These are phyloP conservation scores for Myxozyma mucilagina DNA, from an alignment of 805 yeast genomes.

Conservation along the genomic window DNA sequence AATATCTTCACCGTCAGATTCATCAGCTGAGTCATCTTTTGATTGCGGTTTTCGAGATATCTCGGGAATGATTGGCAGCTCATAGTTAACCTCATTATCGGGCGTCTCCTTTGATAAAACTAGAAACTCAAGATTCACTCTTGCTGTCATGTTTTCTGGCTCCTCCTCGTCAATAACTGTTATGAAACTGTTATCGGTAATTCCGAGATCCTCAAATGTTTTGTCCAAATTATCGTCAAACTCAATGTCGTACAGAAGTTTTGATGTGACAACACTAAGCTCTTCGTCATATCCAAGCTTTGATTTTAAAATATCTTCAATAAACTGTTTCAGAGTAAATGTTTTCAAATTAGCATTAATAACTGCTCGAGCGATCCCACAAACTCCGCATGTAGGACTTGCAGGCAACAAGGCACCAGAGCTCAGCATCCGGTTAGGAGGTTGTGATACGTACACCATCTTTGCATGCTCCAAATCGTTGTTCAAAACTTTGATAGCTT, in stretches of 20 bases:
- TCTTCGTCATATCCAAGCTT: conserved; percentile 59
- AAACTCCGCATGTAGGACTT: conserved; percentile 68
- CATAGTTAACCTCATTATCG: neutral
- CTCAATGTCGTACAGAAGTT: conserved; percentile 78
- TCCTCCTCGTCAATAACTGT: conserved; percentile 82
- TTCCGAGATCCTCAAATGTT: conserved; percentile 53
- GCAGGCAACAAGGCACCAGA: conserved; percentile 62
- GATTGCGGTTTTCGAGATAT: conserved; percentile 24
- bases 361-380: conserved; percentile 39
- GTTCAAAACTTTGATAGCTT: conserved; percentile 59
- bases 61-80: conserved; percentile 13
- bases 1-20: neutral
- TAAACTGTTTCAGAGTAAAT: conserved; percentile 51
- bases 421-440: conserved; percentile 63
- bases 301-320: conserved; percentile 48
- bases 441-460: conserved; percentile 53
- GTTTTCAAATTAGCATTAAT: conserved; percentile 34
- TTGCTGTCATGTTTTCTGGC: conserved; percentile 48
- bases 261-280: conserved; percentile 58
- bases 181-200: conserved; percentile 61
- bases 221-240: conserved; percentile 72
- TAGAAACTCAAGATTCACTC: conserved; percentile 49
- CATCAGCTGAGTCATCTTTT: neutral
- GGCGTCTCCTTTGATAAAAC: conserved; percentile 28
- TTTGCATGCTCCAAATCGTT: conserved; percentile 36